These are phyloP conservation scores for Erodium maritimum DNA, from an alignment of 345 rosid genomes.

Conservation along the genomic window DNA sequence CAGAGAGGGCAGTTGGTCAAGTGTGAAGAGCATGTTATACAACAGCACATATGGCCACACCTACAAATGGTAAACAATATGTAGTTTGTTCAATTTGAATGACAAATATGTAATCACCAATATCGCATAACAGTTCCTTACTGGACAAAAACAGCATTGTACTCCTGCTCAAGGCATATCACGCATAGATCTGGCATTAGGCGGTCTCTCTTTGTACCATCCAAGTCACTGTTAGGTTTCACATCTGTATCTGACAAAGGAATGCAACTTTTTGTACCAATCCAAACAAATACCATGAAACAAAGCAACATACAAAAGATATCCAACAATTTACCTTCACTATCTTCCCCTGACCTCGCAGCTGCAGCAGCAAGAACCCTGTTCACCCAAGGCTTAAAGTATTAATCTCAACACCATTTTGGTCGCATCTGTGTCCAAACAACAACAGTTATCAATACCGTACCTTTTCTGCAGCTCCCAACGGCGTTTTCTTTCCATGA, in stretches of 20 bases:
- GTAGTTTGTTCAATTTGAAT: background rate
- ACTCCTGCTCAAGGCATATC: conserved; percentile 90
- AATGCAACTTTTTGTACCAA: background rate
- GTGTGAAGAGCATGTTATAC: conserved; percentile 58
- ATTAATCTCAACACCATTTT: conserved; percentile 15
- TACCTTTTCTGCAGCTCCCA: conserved; percentile 46
- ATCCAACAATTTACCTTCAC: conserved; percentile 37
- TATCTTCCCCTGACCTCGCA: conserved; percentile 42
- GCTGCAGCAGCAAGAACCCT: conserved; percentile 95
- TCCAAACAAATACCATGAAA: background rate
- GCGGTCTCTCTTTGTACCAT: conserved; percentile 39
- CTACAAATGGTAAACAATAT: conserved; percentile 25
- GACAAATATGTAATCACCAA: background rate
- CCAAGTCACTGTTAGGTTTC: conserved; percentile 34
- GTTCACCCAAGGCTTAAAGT: conserved; percentile 10
- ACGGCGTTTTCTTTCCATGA: conserved; percentile 50
- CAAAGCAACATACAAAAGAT: background rate
- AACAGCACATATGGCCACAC: conserved; percentile 99
- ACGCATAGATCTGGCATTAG: conserved; percentile 78
- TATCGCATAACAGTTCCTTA: conserved; percentile 22
- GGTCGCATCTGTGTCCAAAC: too few species aligned
- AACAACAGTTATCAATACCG: too few species aligned
- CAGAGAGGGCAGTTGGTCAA: conserved; percentile 80
- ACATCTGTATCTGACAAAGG: conserved; percentile 34
- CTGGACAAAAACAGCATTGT: conserved; percentile 85